A percentile compares a stretch with the other conserved stretches of the same genome.
Evolutionary conservation across 345 rosid genomes (phyloP).

Genomic region (Lepidium didymum): DNA sequence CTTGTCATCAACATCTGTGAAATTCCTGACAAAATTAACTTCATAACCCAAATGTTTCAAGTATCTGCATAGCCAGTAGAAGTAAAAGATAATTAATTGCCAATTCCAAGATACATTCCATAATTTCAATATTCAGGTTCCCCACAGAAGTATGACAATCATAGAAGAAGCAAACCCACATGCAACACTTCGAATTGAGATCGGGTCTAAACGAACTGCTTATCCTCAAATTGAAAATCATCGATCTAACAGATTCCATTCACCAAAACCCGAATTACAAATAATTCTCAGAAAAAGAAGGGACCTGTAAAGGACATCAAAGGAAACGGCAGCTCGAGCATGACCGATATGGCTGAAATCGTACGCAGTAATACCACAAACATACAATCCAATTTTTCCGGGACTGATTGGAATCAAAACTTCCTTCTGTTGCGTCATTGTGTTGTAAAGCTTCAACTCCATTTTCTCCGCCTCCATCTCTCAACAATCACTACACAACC

Average conservation of each 20-base stretch:
- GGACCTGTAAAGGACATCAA: conserved; percentile 76
- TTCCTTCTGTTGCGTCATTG: conserved; percentile 66
- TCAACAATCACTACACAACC: background rate
- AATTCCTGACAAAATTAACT: conserved; percentile 69
- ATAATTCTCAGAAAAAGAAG: background rate
- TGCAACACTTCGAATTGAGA: background rate
- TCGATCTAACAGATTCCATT: background rate
- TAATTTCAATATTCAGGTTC: background rate
- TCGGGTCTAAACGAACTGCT: background rate
- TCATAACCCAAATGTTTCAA: conserved; percentile 61
- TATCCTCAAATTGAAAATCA: background rate
- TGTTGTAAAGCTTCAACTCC: conserved; percentile 51
- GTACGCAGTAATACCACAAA: conserved; percentile 88
- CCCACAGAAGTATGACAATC: background rate
- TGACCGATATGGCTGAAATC: conserved; percentile 89
- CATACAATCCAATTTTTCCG: conserved; percentile 69
- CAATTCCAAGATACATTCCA: background rate
- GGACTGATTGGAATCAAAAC: conserved; percentile 40
- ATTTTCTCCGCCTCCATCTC: conserved; percentile 25
- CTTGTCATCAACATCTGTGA: conserved; percentile 96
- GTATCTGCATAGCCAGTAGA: conserved; percentile 45
- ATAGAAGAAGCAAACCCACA: background rate
- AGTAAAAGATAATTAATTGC: background rate
- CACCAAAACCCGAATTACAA: background rate
- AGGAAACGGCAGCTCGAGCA: conserved; percentile 81